Conservation (phyloP, 495 filamentous ascomycete species). For the Platismatia glauca region DNA sequence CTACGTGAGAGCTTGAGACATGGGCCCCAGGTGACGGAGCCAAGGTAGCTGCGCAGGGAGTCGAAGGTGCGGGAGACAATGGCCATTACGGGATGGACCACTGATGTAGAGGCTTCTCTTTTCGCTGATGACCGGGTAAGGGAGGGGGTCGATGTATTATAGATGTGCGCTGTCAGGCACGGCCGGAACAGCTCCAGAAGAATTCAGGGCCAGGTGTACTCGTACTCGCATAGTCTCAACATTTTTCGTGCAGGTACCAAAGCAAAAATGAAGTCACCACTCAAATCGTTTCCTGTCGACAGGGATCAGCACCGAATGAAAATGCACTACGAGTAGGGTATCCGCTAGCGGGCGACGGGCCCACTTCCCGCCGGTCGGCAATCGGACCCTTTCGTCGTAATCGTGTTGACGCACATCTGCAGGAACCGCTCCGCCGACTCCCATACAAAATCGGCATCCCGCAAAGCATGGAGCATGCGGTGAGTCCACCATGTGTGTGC, state of each 20-base stretch:
- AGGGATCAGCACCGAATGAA: not conserved
- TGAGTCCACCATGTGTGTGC: no score
- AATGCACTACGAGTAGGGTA: slow-evolving; percentile 5
- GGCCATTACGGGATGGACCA: slow-evolving; percentile 16
- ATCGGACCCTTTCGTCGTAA: slow-evolving; percentile 7
- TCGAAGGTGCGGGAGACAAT: slow-evolving; percentile 20
- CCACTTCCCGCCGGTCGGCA: no score
- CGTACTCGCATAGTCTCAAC: slow-evolving; percentile 6
- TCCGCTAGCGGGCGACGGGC: no score
- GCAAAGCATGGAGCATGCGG: no score
- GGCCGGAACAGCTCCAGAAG: not conserved
- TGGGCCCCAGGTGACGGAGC: slow-evolving; percentile 35
- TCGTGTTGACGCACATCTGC: slow-evolving; percentile 7
- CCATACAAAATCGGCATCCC: not conserved
- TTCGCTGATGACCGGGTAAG: not conserved
- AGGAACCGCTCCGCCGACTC: not conserved
- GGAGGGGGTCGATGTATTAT: not conserved
- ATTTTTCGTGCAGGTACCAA: slow-evolving; percentile 4
- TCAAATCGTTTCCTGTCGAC: not conserved
- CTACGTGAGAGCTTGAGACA: slow-evolving; percentile 34
- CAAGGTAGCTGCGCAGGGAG: slow-evolving; percentile 18
- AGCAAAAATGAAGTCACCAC: slow-evolving; percentile 12
- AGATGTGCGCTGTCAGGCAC: not conserved
- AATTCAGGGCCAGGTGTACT: not conserved
- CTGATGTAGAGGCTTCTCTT: not conserved